These are phyloP conservation scores for Pseudodiploospora longispora DNA, from an alignment of 2,329 filamentous ascomycete genomes.

Conservation along the genomic window DNA sequence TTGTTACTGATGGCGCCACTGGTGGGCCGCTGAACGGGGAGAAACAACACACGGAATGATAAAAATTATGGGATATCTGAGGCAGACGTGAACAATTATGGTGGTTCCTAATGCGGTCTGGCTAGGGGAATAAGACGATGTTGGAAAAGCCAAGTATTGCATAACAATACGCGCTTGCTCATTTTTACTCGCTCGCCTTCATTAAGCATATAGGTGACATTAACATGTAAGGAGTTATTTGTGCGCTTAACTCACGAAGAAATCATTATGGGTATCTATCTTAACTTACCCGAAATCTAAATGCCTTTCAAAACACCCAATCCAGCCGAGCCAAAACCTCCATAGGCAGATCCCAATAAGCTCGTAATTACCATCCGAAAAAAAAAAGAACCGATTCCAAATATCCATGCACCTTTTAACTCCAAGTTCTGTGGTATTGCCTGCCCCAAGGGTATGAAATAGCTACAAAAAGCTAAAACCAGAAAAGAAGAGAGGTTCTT, in stretches of 20 bases:
- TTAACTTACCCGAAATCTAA: conserved; percentile 3
- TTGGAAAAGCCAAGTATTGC: too few relatives aligned
- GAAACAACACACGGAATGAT: conserved; percentile 18
- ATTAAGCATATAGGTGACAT: too few relatives aligned
- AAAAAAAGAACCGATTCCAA: conserved; percentile 2
- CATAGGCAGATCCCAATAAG: neutral
- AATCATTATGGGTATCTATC: conserved; percentile 9
- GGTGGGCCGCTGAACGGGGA: neutral
- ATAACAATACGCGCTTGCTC: too few relatives aligned
- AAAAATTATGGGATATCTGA: conserved; percentile 12
- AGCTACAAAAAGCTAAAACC: neutral
- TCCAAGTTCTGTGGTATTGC: conserved; percentile 10
- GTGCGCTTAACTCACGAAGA: conserved; percentile 3
- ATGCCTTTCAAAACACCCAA: neutral
- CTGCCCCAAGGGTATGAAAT: conserved; percentile 9
- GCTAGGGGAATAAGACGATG: too few relatives aligned
- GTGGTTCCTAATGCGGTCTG: too few relatives aligned
- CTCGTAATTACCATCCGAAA: conserved; percentile 1
- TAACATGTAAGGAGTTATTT: neutral
- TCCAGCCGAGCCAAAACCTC: neutral
- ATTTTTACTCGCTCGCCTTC: too few relatives aligned
- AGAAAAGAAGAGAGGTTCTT: neutral
- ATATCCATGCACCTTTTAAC: conserved; percentile 19
- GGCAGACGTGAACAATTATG: too few relatives aligned
- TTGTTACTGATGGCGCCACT: conserved; percentile 56